Evolutionary conservation across 2,329 filamentous ascomycete genomes (phyloP).

Genomic region (Paramyrothecium roridum): DNA sequence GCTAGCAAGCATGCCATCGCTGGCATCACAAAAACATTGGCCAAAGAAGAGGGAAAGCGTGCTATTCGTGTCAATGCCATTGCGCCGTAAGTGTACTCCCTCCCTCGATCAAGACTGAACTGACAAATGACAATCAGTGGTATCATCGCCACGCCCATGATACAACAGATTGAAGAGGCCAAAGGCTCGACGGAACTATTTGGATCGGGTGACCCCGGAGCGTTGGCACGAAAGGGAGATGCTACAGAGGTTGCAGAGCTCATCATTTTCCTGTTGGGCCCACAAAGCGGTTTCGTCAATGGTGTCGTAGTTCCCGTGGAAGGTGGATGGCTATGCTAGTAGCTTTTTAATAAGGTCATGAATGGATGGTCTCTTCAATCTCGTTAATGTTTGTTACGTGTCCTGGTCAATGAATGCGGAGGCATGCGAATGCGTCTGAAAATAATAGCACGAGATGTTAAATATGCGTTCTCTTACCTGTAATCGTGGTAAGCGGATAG

Average conservation of each 20-base stretch:
- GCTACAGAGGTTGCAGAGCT: constrained; percentile 1
- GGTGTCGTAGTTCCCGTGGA: constrained; percentile 1
- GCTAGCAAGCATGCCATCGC: constrained; percentile 4
- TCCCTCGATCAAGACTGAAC: not conserved
- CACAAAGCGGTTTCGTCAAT: constrained; percentile 1
- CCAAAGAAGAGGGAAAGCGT: constrained; percentile 4
- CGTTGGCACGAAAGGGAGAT: constrained; percentile 1
- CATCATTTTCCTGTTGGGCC: not conserved
- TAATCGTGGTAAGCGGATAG: too few relatives aligned
- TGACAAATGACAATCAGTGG: not conserved
- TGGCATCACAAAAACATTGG: constrained; percentile 1
- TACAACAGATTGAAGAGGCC: not conserved
- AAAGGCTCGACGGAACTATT: not conserved
- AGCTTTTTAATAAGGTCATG: too few relatives aligned
- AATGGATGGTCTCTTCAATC: too few relatives aligned
- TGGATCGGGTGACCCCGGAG: not conserved
- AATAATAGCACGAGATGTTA: too few relatives aligned
- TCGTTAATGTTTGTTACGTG: too few relatives aligned
- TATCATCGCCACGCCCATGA: constrained; percentile 1
- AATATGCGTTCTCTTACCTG: too few relatives aligned
- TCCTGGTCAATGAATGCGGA: too few relatives aligned
- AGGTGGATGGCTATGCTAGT: constrained; percentile 1
- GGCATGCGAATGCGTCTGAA: too few relatives aligned
- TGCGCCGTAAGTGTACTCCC: constrained; percentile 3
- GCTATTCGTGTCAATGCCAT: constrained; percentile 6